These are phyloP conservation scores for Lachnellula suecica DNA, from an alignment of 2,329 filamentous ascomycete genomes.

Conservation along the genomic window DNA sequence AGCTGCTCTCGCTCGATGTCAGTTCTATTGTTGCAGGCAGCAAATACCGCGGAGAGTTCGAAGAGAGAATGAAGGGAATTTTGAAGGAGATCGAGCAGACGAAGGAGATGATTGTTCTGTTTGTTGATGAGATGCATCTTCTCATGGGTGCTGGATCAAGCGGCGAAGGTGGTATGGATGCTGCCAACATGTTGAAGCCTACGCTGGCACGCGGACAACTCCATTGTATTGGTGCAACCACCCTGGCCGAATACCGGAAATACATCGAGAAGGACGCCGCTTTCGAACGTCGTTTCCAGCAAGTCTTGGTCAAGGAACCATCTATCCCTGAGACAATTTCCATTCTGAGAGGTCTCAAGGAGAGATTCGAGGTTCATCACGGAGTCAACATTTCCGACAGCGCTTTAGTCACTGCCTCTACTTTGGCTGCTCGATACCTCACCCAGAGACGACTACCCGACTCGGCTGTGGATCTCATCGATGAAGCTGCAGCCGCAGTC, in stretches of 20 bases:
- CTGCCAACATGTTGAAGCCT: conserved; percentile 94
- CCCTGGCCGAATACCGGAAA: conserved; percentile 92
- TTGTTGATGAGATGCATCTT: conserved; percentile 97
- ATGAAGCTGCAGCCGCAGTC: conserved; percentile 96
- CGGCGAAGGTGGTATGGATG: conserved; percentile 97
- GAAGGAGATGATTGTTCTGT: conserved; percentile 95
- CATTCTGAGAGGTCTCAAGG: conserved; percentile 96
- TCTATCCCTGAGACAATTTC: conserved; percentile 87
- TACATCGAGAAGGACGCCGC: conserved; percentile 99
- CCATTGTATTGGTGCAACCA: conserved; percentile 97
- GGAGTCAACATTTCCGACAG: conserved; percentile 95
- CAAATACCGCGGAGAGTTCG: conserved; percentile 98
- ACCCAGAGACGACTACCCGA: conserved; percentile 89
- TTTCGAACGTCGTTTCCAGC: conserved; percentile 97
- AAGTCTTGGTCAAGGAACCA: conserved; percentile 95
- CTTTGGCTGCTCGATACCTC: conserved; percentile 87
- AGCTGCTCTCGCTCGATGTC: conserved; percentile 90
- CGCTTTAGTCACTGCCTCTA: conserved; percentile 89
- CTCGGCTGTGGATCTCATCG: conserved; percentile 93
- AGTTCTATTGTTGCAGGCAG: conserved; percentile 93
- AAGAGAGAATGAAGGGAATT: conserved; percentile 99
- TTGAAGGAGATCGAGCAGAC: conserved; percentile 94
- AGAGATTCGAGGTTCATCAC: conserved; percentile 97
- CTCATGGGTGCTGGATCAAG: conserved; percentile 96
- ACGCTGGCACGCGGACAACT: conserved; percentile 96